Conservation (phyloP, 108 stramenopile genomes). For the Chaetoceros tenuissimus region DNA sequence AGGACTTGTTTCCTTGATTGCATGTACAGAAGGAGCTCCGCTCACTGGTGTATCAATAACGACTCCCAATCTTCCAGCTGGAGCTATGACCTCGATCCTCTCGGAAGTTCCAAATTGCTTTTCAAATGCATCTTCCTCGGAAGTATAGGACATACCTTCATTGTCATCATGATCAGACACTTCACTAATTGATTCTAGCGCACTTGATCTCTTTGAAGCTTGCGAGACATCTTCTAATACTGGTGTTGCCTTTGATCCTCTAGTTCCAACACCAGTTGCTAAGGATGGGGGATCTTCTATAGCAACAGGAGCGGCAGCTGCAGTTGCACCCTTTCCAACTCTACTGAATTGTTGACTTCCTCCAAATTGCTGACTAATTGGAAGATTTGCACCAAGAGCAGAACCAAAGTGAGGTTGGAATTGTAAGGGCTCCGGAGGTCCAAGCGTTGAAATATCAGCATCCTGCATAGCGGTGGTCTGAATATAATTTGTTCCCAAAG, state of each 20-base stretch:
- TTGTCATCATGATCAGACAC: too few species aligned
- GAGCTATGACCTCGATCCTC: constrained; percentile 40
- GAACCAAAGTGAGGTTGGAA: too few species aligned
- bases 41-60: constrained; percentile 80
- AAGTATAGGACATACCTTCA: constrained; percentile 19
- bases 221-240: background rate
- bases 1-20: constrained; percentile 72
- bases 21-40: constrained; percentile 69
- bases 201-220: too few species aligned
- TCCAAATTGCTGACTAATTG: background rate
- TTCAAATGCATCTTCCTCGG: constrained; percentile 55
- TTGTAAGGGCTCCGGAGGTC: background rate
- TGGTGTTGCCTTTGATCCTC: background rate
- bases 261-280: background rate
- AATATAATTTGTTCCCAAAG: background rate
- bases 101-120: constrained; percentile 3
- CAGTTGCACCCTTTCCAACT: background rate
- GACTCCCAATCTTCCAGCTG: constrained; percentile 75
- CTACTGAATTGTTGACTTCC: background rate
- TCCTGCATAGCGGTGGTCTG: background rate
- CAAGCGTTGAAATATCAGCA: background rate
- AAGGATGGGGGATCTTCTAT: background rate
- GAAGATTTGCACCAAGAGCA: background rate
- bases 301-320: background rate
- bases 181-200: too few species aligned